Percentiles rank a stretch among this genome's conserved stretches.
phyloP scores from a whole-genome alignment of 2,329 filamentous ascomycete species.

The Juglanconis sp. region DNA sequence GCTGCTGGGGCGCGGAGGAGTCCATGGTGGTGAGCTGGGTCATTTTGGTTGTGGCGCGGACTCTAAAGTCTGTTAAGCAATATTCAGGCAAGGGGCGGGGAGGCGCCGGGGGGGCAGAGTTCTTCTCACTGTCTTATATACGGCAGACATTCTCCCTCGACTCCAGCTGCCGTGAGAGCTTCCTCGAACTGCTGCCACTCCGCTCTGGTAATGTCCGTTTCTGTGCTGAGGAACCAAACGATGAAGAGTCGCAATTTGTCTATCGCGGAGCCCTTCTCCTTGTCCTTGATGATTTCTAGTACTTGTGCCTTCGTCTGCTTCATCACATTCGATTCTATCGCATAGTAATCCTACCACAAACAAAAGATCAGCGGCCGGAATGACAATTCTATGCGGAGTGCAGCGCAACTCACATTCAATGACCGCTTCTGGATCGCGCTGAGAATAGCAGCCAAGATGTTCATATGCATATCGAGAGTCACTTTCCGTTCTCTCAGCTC shows the following conservation, averaged over 20 bases:
- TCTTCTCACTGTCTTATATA: constrained; percentile 76
- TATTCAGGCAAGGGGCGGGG: not conserved
- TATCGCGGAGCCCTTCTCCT: constrained; percentile 75
- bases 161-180: constrained; percentile 71
- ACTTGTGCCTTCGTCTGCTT: constrained; percentile 90
- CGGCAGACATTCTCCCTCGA: constrained; percentile 72
- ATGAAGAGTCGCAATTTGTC: constrained; percentile 94
- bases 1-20: constrained; percentile 63
- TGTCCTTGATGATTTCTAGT: constrained; percentile 78
- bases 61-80: constrained; percentile 46
- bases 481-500: constrained; percentile 90
- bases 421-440: constrained; percentile 81
- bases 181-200: constrained; percentile 88
- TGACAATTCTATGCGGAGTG: not conserved
- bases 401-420: constrained; percentile 53
- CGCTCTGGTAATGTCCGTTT: constrained; percentile 76
- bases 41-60: constrained; percentile 94
- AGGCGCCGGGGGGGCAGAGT: not conserved
- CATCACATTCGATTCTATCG: constrained; percentile 86
- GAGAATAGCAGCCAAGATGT: constrained; percentile 65
- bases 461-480: constrained; percentile 98
- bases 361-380: not conserved
- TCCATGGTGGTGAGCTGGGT: constrained; percentile 94
- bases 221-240: constrained; percentile 94
- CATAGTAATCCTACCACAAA: constrained; percentile 70